Base-by-base conservation (phyloP, 805 yeast genomes). In the Candida caryicola region DNA sequence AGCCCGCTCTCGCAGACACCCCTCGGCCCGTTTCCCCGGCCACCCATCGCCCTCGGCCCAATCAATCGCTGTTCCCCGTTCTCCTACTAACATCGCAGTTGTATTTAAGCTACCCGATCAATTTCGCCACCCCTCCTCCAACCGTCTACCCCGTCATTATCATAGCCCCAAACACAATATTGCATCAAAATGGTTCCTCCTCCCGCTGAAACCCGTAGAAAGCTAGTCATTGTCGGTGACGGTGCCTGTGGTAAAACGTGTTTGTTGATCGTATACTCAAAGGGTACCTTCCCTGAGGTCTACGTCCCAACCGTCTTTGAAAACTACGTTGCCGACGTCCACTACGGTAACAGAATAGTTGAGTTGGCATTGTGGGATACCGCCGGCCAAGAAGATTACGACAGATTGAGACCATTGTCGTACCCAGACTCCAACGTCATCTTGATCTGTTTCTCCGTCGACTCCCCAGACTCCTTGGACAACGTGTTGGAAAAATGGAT, bases 251-350 rank as follows among this genome's bases (percentile, higher is more conserved):
- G 61, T 40, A 56, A 56, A 40, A 56, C 61, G 17, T 56, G 60
- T 52, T 58, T 56, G 39, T 55, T 56, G 57, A 56, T 55, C 32
- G 61, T 56, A n/a, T 56, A 54, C 41, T 52, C 59, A 37, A 55
- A 55, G 47, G 61, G 61, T 9, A 55, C 60, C 10, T 56, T 56
- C 54, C 61, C 61, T 17, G 60, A 56, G 37, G 61, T 56, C 5
- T 56, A 56, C 44, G 61, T 55, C 13, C 61, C 61, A 3, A 56
- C 61, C 17, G 98, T 91, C 45, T 91, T 91, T 58, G 98, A 91
- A 65, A 93, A 90, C 74, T 93, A 91, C 66, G 97, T 91, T 54
- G 95, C 97, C 33, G 96, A 89, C 63, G 97, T 91, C 41, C 72
- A 66, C 49, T 96, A 67, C 28, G 73, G 68, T 43, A 72, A 73